Percentiles rank a stretch among this genome's conserved stretches.
Evolutionary conservation across 1,284 basidiomycete genomes (phyloP).

Genomic region (Phlebopus sp.): DNA sequence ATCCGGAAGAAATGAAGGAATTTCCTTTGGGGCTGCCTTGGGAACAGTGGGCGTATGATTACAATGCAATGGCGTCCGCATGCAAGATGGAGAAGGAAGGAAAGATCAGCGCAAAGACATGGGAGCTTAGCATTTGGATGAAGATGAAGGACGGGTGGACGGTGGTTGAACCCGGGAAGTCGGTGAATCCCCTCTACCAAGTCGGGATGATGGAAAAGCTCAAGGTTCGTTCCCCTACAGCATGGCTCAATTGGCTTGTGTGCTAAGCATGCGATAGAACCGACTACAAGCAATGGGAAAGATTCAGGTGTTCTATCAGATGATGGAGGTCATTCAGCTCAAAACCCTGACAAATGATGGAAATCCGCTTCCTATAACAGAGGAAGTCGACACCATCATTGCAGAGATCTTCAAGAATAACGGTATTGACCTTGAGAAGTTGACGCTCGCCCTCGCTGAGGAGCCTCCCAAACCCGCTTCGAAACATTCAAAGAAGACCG

Average conservation of each 20-base stretch:
- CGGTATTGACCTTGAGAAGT: conserved; percentile 28
- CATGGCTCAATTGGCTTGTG: background rate
- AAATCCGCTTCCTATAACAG: conserved; percentile 21
- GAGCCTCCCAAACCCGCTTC: conserved; percentile 15
- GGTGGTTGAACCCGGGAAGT: conserved; percentile 28
- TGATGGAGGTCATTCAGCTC: conserved; percentile 34
- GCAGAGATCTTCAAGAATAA: conserved; percentile 33
- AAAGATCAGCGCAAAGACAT: conserved; percentile 18
- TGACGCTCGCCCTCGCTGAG: conserved; percentile 23
- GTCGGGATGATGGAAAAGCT: conserved; percentile 31
- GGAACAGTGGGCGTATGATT: conserved; percentile 34
- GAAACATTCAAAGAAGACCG: conserved; percentile 27
- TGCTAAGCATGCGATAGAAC: conserved; percentile 14
- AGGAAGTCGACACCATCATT: conserved; percentile 30
- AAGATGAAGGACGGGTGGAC: conserved; percentile 26
- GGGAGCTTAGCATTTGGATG: conserved; percentile 35
- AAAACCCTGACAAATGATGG: conserved; percentile 30
- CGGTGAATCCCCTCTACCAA: conserved; percentile 18
- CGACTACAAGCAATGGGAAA: conserved; percentile 31
- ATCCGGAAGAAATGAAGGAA: conserved; percentile 30
- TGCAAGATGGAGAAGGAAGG: conserved; percentile 20
- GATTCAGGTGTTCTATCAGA: conserved; percentile 27
- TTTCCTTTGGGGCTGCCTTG: conserved; percentile 27
- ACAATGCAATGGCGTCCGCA: conserved; percentile 28
- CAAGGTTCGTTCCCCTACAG: conserved; percentile 16